Base-by-base conservation (phyloP, 2,329 filamentous ascomycete species). In the Fusarium phyllophilum region DNA sequence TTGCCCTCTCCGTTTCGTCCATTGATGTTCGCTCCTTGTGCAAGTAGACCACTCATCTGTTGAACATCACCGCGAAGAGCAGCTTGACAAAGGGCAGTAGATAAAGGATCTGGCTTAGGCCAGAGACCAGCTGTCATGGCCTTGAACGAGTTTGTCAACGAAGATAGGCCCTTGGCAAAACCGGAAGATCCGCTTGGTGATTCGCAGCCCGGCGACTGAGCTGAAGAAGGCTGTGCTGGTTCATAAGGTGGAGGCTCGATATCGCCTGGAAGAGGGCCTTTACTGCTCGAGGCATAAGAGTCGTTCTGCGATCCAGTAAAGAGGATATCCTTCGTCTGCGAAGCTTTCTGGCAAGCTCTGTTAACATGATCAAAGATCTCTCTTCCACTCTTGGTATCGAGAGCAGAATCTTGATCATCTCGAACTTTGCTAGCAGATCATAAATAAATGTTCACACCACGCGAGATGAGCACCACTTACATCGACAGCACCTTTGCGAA, bases 71-170 rank as follows among this genome's bases (percentile, higher is more conserved):
- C 82, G 4, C 75, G 72, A 3, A 78, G 70, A 6, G 79, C 77
- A 2, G 82, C 82, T 39, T 83, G 77, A 22, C 82, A 84, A 24
- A 83, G 78, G 3, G 82, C 81, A 1, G 80, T 79, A 2, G 82
- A 82, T 8, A 84, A 66, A 3, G 82, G 82, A 20, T 83, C 82
- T 0, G 82, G 81, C n/a, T 82, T 82, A 0, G 81, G 39, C 31
- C 77, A 73, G 10, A 84, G 68, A 13, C 71, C 72, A 12, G 79
- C 70, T 1, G 82, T 81, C 64, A 83, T 77, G 17, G 81, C 82
- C 26, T 81, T 83, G 73, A 83, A 81, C 0, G 81, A 80, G 29
- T 79, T 77, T 6, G 79, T 79, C 31, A 84, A 31, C 1, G 81
- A 81, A 4, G 79, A 79, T 31, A 81, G 29, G 1, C 77, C 72